Evolutionary conservation across 116 monocot species (phyloP).

Genomic region (Posidonia oceanica): DNA sequence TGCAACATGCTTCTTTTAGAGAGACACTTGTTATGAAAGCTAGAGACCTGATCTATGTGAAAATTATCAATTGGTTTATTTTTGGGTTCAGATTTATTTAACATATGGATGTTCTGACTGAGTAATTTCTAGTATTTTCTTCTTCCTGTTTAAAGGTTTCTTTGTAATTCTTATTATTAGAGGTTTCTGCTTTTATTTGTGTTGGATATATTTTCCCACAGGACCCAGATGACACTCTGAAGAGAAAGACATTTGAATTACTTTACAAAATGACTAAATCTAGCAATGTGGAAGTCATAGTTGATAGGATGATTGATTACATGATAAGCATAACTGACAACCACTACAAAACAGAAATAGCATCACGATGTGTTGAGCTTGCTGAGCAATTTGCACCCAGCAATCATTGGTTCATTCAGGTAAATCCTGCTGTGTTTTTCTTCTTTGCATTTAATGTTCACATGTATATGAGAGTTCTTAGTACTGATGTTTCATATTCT

Average conservation of each 20-base stretch:
- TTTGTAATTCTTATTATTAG: not conserved
- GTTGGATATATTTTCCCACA: conserved; percentile 11
- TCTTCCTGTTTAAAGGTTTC: not conserved
- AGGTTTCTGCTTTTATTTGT: not conserved
- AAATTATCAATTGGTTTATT: too few relatives aligned
- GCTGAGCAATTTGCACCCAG: conserved; percentile 98
- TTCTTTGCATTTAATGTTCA: not conserved
- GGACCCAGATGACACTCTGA: conserved; percentile 98
- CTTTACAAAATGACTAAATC: conserved; percentile 98
- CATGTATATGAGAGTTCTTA: not conserved
- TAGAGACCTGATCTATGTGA: too few relatives aligned
- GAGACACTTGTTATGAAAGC: too few relatives aligned
- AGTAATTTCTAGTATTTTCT: too few relatives aligned
- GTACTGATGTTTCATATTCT: not conserved
- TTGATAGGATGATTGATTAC: conserved; percentile 98
- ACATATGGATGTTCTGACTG: too few relatives aligned
- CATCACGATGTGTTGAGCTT: conserved; percentile 96
- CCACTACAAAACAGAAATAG: conserved; percentile 97
- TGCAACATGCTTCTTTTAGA: too few relatives aligned
- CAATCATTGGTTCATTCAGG: conserved; percentile 99
- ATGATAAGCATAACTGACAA: conserved; percentile 92
- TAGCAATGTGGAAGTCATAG: conserved; percentile 95
- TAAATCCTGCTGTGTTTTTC: conserved; percentile 11
- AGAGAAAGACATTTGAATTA: conserved; percentile 93
- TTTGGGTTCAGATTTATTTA: too few relatives aligned